Evolutionary conservation across 768 basidiomycete genomes (phyloP), one percentile per base, ranked within the genome.

Genomic region (Russula emetica): DNA sequence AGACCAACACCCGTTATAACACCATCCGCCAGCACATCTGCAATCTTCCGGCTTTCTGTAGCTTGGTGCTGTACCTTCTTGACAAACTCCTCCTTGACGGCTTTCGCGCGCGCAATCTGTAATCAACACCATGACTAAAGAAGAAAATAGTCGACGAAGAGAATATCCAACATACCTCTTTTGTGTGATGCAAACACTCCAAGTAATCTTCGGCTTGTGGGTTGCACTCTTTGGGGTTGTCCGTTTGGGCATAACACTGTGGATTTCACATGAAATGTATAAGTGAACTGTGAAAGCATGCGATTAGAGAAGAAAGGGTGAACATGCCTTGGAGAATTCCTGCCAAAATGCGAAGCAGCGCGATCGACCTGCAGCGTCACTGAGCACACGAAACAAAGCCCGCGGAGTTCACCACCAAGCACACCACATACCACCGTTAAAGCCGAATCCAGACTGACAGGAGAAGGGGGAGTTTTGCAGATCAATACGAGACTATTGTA

Each of bases 331-430:
- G 69, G 85, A 80, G 77, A 92, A 90, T 74, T 94, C 91, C 71
- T 94, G 93, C 93, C 94, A 96, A 77, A 88, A 92, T 14, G 84
- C 80, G 75, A 94, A 94, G 76, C 94, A 97, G 71, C 91, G 83
- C 66, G 90, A 85, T 67, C 85, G 85, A 69, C 92, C 92, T 94
- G 66, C 57, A 62, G 63, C 61, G 36, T 66, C 24, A n/a, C 36
- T 58, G 24, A 51, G 26, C 42, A 49, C 24, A 51, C 45, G 18
- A 16, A 57, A 16, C n/a, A 22, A 22, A 20, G 5, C 20, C 3
- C 36, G 5, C 30, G 22, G 7, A 10, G 16, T 54, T 44, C 32
- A 26, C 14, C 16, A 10, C 14, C 16, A 10, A 51, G 16, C 11
- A 52, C 6, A 16, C n/a, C n/a, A 61, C 78, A 56, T 66, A 84